phyloP scores from a whole-genome alignment of 2,329 filamentous ascomycete species.

The Claviceps sp. region DNA sequence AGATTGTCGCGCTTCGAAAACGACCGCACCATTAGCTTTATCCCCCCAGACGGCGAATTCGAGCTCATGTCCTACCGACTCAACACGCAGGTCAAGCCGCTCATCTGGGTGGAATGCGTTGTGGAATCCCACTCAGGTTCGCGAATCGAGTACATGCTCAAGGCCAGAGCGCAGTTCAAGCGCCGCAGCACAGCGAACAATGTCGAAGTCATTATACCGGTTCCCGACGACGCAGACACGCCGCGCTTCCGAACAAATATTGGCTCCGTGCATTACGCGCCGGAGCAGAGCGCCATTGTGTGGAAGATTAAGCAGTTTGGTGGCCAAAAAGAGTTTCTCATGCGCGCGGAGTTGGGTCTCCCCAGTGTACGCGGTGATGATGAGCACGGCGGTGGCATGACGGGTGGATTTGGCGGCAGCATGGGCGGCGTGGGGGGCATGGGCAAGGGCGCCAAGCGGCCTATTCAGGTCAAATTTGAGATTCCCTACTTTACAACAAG shows the following conservation, averaged over 20 bases:
- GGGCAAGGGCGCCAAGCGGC: slow-evolving; percentile 78
- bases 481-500: slow-evolving; percentile 99
- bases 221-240: slow-evolving; percentile 92
- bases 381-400: slow-evolving; percentile 93
- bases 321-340: slow-evolving; percentile 94
- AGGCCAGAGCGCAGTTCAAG: slow-evolving; percentile 97
- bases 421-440: slow-evolving; percentile 77
- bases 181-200: slow-evolving; percentile 96
- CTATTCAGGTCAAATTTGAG: slow-evolving; percentile 98
- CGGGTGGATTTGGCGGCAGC: slow-evolving; percentile 87
- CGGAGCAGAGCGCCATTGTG: slow-evolving; percentile 92
- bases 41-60: slow-evolving; percentile 95
- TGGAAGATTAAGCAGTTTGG: slow-evolving; percentile 99
- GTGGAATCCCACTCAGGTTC: slow-evolving; percentile 93
- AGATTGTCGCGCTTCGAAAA: slow-evolving; percentile 94
- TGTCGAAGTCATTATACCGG: slow-evolving; percentile 92
- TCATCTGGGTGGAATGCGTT: slow-evolving; percentile 98
- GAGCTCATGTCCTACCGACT: slow-evolving; percentile 98
- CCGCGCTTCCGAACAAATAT: slow-evolving; percentile 96
- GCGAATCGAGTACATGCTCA: slow-evolving; percentile 97
- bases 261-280: slow-evolving; percentile 91
- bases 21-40: slow-evolving; percentile 96
- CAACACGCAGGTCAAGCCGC: slow-evolving; percentile 94
- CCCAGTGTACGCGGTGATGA: slow-evolving; percentile 92
- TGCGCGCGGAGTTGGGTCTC: slow-evolving; percentile 90